Percentiles rank a stretch among this genome's conserved stretches.
These are phyloP conservation scores for Tulasnella sp. DNA, from an alignment of 768 basidiomycete genomes.

Conservation along the genomic window DNA sequence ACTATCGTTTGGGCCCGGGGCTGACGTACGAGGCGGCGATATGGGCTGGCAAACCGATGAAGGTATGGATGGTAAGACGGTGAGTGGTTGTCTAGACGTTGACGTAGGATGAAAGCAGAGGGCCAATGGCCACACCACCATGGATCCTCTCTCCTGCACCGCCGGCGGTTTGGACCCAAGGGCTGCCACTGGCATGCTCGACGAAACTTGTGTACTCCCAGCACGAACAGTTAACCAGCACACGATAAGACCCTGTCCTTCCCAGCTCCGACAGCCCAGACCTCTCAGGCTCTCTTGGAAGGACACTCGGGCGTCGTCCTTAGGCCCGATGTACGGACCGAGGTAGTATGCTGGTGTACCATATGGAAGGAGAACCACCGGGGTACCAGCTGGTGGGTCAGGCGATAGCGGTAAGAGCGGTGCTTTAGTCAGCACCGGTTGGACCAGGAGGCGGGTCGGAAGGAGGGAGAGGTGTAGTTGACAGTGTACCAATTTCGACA, in stretches of 20 bases:
- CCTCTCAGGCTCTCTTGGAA: conserved; percentile 55
- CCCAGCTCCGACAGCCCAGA: conserved; percentile 32
- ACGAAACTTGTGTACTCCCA: conserved; percentile 38
- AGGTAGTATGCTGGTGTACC: conserved; percentile 65
- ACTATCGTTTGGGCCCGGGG: conserved; percentile 30
- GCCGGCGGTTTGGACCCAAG: conserved; percentile 33
- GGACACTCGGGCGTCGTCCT: conserved; percentile 45
- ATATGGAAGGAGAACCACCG: conserved; percentile 58
- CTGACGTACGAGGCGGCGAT: conserved; percentile 21
- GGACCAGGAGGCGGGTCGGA: conserved; percentile 11
- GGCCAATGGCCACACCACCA: conserved; percentile 66
- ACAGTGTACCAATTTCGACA: neutral
- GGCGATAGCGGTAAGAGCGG: conserved; percentile 33
- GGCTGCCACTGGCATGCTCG: conserved; percentile 28
- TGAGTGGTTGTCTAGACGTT: conserved; percentile 21
- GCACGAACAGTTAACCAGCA: conserved; percentile 17
- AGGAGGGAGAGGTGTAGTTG: conserved; percentile 11
- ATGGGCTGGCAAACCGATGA: conserved; percentile 8
- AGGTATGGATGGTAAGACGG: conserved; percentile 10
- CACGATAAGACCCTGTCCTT: conserved; percentile 11
- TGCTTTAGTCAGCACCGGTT: conserved; percentile 12
- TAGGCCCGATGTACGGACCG: conserved; percentile 57
- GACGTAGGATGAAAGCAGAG: conserved; percentile 36
- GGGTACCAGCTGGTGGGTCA: conserved; percentile 38
- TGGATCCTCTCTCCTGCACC: conserved; percentile 59